These are phyloP conservation scores for Alternaria angustiovoidea DNA, from an alignment of 2,329 filamentous ascomycete species.

Conservation along the genomic window DNA sequence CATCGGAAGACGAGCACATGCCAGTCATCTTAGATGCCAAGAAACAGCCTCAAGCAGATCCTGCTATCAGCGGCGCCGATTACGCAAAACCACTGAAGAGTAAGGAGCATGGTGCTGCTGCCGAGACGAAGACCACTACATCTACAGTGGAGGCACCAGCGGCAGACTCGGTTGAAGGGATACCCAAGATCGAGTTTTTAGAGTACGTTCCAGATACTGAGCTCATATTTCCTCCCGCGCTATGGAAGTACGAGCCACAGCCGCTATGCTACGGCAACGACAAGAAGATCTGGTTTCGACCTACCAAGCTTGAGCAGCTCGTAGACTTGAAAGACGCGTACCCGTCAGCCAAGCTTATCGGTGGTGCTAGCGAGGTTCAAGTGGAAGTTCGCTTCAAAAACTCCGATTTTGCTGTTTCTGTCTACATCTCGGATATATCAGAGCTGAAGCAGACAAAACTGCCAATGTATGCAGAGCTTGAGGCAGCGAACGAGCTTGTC, in stretches of 20 bases:
- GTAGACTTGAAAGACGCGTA: constrained; percentile 86
- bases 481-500: constrained; percentile 62
- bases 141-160: constrained; percentile 45
- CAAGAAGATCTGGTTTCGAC: constrained; percentile 89
- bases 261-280: constrained; percentile 91
- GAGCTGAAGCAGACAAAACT: constrained; percentile 74
- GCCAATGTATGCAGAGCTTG: constrained; percentile 37
- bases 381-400: constrained; percentile 98
- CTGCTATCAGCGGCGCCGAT: constrained; percentile 37
- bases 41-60: constrained; percentile 31
- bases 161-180: constrained; percentile 61
- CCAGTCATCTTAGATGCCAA: constrained; percentile 34
- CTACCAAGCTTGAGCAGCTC: constrained; percentile 82
- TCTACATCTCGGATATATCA: constrained; percentile 89
- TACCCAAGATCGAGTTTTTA: constrained; percentile 76
- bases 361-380: constrained; percentile 93
- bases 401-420: constrained; percentile 84
- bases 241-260: constrained; percentile 81
- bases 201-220: constrained; percentile 90
- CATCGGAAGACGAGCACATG: constrained; percentile 40
- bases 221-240: constrained; percentile 86
- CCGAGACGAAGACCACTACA: constrained; percentile 61
- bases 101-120: constrained; percentile 33
- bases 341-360: constrained; percentile 91
- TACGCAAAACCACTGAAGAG: constrained; percentile 49